phyloP scores from a whole-genome alignment of 805 yeast genomes.

The Phaffomyces antillensis region DNA sequence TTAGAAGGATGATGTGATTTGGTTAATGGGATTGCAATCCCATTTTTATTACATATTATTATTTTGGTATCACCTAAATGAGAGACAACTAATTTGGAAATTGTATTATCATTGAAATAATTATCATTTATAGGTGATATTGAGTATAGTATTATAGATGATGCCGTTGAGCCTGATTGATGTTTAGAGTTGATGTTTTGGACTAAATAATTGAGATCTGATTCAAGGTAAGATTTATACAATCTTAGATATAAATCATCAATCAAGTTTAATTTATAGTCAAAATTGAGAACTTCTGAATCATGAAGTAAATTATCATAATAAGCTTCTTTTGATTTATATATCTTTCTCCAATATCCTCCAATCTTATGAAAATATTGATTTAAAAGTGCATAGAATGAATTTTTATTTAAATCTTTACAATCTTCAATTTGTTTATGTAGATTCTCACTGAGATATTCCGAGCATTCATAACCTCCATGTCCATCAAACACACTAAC shows the following conservation, averaged over 20 bases:
- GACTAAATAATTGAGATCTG: conserved; percentile 56
- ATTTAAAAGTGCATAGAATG: conserved; percentile 39
- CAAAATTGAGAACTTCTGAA: conserved; percentile 10
- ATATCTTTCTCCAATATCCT: conserved; percentile 80
- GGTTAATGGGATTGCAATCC: conserved; percentile 74
- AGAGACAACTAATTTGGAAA: conserved; percentile 65
- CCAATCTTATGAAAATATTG: conserved; percentile 57
- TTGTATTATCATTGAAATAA: conserved; percentile 51
- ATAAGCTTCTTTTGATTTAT: conserved; percentile 33
- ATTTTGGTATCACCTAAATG: conserved; percentile 94
- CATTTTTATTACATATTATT: conserved; percentile 72
- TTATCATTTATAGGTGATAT: conserved; percentile 15
- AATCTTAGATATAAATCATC: conserved; percentile 59
- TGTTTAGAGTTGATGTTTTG: conserved; percentile 4
- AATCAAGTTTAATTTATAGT: conserved; percentile 12
- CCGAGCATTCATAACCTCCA: conserved; percentile 77
- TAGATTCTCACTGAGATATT: conserved; percentile 48
- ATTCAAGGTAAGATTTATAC: conserved; percentile 54
- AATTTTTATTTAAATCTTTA: conserved; percentile 21
- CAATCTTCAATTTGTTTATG: conserved; percentile 44
- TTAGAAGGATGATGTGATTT: conserved; percentile 83
- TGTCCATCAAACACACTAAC: conserved; percentile 90
- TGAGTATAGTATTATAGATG: conserved; percentile 55
- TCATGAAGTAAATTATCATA: conserved; percentile 28
- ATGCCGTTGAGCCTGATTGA: conserved; percentile 61